These are phyloP conservation scores for Naganishia albida DNA, from an alignment of 1,284 basidiomycete genomes.

Conservation along the genomic window DNA sequence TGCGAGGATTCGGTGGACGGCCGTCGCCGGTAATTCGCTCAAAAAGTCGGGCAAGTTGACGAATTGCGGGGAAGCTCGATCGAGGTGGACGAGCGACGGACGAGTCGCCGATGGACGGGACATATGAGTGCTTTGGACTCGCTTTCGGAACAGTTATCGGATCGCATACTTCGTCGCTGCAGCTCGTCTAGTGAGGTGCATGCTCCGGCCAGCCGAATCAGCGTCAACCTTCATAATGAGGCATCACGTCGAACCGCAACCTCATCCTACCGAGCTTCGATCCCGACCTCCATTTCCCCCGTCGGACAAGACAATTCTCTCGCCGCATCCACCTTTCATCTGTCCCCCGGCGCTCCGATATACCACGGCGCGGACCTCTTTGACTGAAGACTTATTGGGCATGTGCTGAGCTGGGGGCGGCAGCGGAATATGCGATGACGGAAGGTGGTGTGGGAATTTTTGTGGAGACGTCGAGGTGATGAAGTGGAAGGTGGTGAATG, in stretches of 20 bases:
- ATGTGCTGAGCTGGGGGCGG: slow-evolving; percentile 37
- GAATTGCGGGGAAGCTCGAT: too few species aligned
- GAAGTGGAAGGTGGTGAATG: slow-evolving; percentile 41
- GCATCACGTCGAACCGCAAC: slow-evolving; percentile 36
- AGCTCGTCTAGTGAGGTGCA: too few species aligned
- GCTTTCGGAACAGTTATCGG: too few species aligned
- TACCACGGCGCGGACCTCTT: slow-evolving; percentile 39
- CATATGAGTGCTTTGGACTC: too few species aligned
- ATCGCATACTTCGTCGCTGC: too few species aligned
- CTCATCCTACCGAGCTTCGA: slow-evolving; percentile 45
- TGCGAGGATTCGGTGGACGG: too few species aligned
- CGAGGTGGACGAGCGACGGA: too few species aligned
- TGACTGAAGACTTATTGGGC: slow-evolving; percentile 41
- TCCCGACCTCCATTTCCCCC: slow-evolving; percentile 40
- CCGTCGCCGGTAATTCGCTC: too few species aligned
- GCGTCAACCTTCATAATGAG: too few species aligned
- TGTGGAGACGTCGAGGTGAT: slow-evolving; percentile 39
- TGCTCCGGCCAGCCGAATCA: too few species aligned
- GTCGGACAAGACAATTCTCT: slow-evolving; percentile 41
- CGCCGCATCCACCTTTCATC: slow-evolving; percentile 41
- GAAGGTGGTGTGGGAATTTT: slow-evolving; percentile 38
- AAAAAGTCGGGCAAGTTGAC: too few species aligned
- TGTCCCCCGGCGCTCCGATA: slow-evolving; percentile 42
- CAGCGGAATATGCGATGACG: slow-evolving; percentile 39
- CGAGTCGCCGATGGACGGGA: too few species aligned